phyloP scores from a whole-genome alignment of 2,329 filamentous ascomycete species.

The Emmonsiellopsis sp. region DNA sequence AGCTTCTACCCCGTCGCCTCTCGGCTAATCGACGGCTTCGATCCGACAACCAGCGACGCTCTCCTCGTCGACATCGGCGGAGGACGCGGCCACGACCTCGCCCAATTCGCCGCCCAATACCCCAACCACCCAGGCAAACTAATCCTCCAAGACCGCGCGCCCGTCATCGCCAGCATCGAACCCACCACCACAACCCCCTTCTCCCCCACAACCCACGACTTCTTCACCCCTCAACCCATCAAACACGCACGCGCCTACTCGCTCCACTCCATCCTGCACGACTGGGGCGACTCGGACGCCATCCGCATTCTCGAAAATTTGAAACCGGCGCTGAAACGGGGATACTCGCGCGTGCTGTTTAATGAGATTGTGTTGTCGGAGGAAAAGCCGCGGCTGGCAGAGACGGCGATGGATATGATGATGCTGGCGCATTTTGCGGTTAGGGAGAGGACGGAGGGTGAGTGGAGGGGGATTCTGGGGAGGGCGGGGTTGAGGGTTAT shows the following conservation, averaged over 20 bases:
- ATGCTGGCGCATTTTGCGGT: background rate
- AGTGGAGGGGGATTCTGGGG: background rate
- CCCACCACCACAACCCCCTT: background rate
- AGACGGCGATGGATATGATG: background rate
- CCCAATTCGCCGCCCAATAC: background rate
- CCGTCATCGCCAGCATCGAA: background rate
- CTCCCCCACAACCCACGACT: slow-evolving; percentile 39
- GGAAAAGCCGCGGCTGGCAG: background rate
- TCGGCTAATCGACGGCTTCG: slow-evolving; percentile 3
- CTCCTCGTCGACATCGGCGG: slow-evolving; percentile 35
- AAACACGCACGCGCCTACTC: slow-evolving; percentile 45
- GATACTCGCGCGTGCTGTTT: slow-evolving; percentile 37
- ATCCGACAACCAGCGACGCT: slow-evolving; percentile 12
- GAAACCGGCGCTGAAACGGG: slow-evolving; percentile 48
- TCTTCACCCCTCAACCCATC: slow-evolving; percentile 48
- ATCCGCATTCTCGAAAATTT: slow-evolving; percentile 42
- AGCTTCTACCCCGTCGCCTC: background rate
- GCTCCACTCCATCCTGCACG: slow-evolving; percentile 53
- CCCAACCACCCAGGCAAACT: background rate
- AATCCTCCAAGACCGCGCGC: background rate
- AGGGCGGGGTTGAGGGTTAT: background rate
- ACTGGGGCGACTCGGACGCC: slow-evolving; percentile 48
- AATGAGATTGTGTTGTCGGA: background rate
- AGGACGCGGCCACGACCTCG: background rate
- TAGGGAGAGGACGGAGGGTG: background rate